Percentiles rank a stretch among this genome's conserved stretches.
Conservation (phyloP, 345 rosid genomes). For the Euphorbia tirucalli region DNA sequence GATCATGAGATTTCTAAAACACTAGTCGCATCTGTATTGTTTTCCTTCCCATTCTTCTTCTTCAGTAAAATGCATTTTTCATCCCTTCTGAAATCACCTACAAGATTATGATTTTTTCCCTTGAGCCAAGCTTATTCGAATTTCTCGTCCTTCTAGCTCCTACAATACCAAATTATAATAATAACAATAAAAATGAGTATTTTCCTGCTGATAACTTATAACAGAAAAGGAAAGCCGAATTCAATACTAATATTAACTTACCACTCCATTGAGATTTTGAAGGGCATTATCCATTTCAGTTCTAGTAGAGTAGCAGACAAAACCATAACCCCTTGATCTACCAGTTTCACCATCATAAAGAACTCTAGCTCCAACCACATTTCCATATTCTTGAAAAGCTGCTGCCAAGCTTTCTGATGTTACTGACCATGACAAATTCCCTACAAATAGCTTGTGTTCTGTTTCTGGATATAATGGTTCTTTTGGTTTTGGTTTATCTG, state of each 20-base stretch:
- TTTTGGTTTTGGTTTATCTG: slow-evolving; percentile 65
- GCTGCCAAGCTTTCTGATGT: slow-evolving; percentile 62
- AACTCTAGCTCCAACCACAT: slow-evolving; percentile 82
- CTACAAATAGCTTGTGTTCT: slow-evolving; percentile 74
- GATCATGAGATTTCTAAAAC: neutral
- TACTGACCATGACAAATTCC: slow-evolving; percentile 85
- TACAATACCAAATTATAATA: slow-evolving; percentile 17
- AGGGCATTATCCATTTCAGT: slow-evolving; percentile 80
- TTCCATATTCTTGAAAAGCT: slow-evolving; percentile 73
- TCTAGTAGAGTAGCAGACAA: slow-evolving; percentile 61
- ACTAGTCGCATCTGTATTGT: neutral
- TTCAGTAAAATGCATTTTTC: neutral
- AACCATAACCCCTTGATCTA: slow-evolving; percentile 77
- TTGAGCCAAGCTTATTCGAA: slow-evolving; percentile 75
- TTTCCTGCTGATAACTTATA: neutral
- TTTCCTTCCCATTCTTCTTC: slow-evolving; percentile 13
- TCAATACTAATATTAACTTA: no score
- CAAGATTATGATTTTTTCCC: slow-evolving; percentile 46
- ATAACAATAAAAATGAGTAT: no score
- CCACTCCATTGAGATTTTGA: slow-evolving; percentile 64
- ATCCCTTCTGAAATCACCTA: neutral
- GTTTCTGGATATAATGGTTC: slow-evolving; percentile 79
- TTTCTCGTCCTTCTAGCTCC: slow-evolving; percentile 75
- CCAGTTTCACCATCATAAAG: slow-evolving; percentile 85
- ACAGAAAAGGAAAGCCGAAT: neutral